Conservation (phyloP, 1,284 basidiomycete genomes). For the Clitocybe nebularis region DNA sequence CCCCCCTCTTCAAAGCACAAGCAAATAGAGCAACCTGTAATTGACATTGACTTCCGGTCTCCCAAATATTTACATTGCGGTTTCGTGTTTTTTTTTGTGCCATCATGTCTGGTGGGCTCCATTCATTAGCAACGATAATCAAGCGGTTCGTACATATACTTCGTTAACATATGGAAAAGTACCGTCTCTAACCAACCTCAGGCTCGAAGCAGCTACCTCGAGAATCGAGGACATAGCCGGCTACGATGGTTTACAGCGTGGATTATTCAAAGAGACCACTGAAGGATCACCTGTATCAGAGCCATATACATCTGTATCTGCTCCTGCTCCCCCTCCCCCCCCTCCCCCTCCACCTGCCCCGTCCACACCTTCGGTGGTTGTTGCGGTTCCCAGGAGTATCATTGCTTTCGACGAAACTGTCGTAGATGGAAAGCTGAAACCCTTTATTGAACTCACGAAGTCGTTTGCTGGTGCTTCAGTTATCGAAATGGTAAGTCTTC, state of each 20-base stretch:
- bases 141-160: constrained; percentile 57
- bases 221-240: constrained; percentile 89
- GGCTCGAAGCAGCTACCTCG: constrained; percentile 90
- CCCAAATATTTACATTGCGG: no score
- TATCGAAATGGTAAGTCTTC: constrained; percentile 73
- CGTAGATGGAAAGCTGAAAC: constrained; percentile 66
- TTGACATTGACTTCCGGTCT: no score
- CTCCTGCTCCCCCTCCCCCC: constrained; percentile 40
- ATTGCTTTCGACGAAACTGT: constrained; percentile 75
- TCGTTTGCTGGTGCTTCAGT: constrained; percentile 70
- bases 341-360: constrained; percentile 34
- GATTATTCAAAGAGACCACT: constrained; percentile 12
- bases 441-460: constrained; percentile 73
- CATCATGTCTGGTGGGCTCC: constrained; percentile 47
- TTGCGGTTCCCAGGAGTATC: constrained; percentile 57
- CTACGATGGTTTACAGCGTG: constrained; percentile 32
- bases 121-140: constrained; percentile 76
- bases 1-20: no score
- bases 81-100: no score
- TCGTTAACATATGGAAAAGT: neutral
- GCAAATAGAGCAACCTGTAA: no score
- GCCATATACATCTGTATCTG: constrained; percentile 18
- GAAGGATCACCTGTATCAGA: constrained; percentile 14
- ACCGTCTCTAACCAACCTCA: constrained; percentile 33
- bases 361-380: constrained; percentile 29